A percentile compares a stretch with the other conserved stretches of the same genome.
These are phyloP conservation scores for Cercis canadensis DNA, from an alignment of 306 rosid species.

Conservation along the genomic window DNA sequence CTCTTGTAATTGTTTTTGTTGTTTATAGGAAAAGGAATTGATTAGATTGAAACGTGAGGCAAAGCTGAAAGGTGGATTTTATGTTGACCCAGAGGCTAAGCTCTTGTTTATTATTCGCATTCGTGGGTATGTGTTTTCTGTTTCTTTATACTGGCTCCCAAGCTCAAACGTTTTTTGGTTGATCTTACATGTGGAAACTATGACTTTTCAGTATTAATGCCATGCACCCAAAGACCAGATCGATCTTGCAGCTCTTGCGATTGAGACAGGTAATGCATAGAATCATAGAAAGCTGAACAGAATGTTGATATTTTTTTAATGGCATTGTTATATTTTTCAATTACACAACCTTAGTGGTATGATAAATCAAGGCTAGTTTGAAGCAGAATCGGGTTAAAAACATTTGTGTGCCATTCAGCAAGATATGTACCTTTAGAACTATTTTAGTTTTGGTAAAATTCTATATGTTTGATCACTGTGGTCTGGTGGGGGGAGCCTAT, in stretches of 20 bases:
- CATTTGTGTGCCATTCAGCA: background rate
- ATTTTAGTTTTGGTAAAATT: too few relatives aligned
- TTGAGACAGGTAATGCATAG: conserved; percentile 70
- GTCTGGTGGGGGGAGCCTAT: too few relatives aligned
- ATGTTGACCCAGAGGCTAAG: conserved; percentile 93
- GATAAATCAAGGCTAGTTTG: background rate
- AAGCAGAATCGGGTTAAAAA: background rate
- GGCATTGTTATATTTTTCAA: background rate
- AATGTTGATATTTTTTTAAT: background rate
- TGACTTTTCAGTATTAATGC: conserved; percentile 75
- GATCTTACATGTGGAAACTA: background rate
- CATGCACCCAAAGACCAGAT: conserved; percentile 81
- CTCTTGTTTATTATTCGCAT: conserved; percentile 80
- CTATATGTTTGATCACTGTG: too few relatives aligned
- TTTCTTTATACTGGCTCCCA: background rate
- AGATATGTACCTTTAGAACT: background rate
- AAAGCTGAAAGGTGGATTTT: conserved; percentile 87
- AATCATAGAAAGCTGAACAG: background rate
- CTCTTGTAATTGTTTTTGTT: background rate
- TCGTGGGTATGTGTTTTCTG: conserved; percentile 68
- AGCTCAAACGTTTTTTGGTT: background rate
- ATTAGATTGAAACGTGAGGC: conserved; percentile 86
- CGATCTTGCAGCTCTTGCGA: conserved; percentile 84
- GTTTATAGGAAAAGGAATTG: conserved; percentile 63
- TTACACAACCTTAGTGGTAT: background rate